Percentiles rank a stretch among this genome's conserved stretches.
Conservation (phyloP, 768 basidiomycete genomes). For the Gloeophyllum trabeum region DNA sequence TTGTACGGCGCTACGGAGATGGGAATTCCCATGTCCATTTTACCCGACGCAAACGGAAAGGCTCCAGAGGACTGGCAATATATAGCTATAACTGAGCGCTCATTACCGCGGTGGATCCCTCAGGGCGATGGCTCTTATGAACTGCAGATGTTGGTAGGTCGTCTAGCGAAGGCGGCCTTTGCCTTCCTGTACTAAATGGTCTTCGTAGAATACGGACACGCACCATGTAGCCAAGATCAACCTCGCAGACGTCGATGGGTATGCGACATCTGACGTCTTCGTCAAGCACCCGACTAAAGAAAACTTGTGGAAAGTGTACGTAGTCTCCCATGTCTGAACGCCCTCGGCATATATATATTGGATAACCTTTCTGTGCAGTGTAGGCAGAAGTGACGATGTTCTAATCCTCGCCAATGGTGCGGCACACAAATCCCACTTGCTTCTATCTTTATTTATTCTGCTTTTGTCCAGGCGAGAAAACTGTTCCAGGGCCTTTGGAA, state of each 20-base stretch:
- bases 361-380: not conserved
- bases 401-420: constrained; percentile 28
- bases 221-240: not conserved
- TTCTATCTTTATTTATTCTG: not conserved
- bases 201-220: not conserved
- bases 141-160: not conserved
- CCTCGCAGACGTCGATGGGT: not conserved
- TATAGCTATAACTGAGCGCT: not conserved
- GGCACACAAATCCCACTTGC: too few relatives aligned
- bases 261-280: constrained; percentile 1
- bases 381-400: constrained; percentile 22
- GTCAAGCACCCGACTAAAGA: constrained; percentile 1
- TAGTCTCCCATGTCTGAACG: not conserved
- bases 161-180: too few relatives aligned
- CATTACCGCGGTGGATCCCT: not conserved
- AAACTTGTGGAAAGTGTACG: not conserved
- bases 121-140: not conserved
- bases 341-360: too few relatives aligned
- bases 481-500: not conserved
- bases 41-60: not conserved
- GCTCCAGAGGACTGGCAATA: not conserved
- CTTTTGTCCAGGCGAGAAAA: not conserved
- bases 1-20: not conserved
- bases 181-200: too few relatives aligned
- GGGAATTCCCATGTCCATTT: not conserved